Conservation (phyloP, 1,284 basidiomycete species). For the Schizophyllum commune region DNA sequence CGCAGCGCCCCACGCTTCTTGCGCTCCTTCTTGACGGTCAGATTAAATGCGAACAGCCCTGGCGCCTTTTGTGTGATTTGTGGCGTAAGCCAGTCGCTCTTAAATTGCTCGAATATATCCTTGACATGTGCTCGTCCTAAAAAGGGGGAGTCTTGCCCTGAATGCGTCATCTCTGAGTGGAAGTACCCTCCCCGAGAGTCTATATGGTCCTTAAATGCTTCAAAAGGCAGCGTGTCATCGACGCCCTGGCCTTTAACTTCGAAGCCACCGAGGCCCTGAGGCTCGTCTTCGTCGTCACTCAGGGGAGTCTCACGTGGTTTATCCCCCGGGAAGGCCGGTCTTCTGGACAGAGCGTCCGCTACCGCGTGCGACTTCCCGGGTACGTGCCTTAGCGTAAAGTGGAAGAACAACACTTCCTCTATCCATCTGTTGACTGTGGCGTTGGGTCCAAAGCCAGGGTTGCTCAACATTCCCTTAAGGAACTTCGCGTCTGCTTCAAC, state of each 20-base stretch:
- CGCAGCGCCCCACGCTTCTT: not conserved
- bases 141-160: not conserved
- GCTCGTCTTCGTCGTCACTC: constrained; percentile 8
- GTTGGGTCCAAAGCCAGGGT: constrained; percentile 28
- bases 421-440: constrained; percentile 34
- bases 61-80: not conserved
- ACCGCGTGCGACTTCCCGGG: constrained; percentile 16
- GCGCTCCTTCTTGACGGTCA: too few species aligned
- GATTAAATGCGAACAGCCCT: too few species aligned
- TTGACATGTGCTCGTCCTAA: constrained; percentile 10
- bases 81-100: not conserved
- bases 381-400: constrained; percentile 29
- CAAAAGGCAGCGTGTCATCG: constrained; percentile 8
- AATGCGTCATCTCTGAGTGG: not conserved
- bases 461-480: constrained; percentile 30
- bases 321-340: constrained; percentile 11
- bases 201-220: constrained; percentile 12
- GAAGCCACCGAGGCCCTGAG: not conserved
- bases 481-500: constrained; percentile 30
- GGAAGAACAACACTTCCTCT: constrained; percentile 25
- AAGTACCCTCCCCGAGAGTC: constrained; percentile 5
- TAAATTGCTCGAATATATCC: constrained; percentile 3
- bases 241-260: constrained; percentile 3
- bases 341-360: constrained; percentile 24
- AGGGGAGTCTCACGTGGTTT: constrained; percentile 6